Evolutionary conservation across 2,329 filamentous ascomycete genomes (phyloP), one percentile per base, ranked within the genome.

Genomic region (Aspergillus sp.): DNA sequence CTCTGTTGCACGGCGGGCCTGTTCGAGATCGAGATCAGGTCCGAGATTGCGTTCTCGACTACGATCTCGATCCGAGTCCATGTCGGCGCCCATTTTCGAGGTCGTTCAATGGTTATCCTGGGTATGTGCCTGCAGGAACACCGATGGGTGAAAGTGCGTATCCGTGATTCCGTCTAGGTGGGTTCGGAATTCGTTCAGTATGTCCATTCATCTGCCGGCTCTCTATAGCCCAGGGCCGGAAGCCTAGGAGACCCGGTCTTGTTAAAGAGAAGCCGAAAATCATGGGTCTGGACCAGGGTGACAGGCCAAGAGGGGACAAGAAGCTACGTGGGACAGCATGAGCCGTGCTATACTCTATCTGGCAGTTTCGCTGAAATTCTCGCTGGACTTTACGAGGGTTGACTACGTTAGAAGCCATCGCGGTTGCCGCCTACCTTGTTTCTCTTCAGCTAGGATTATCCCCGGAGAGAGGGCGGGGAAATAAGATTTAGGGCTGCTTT

Each of bases 21-120:
- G 49, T n/a, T 58, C 48, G 56, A 58, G 54, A 31, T 57, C 54
- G 46, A 57, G 54, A 31, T 57, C 54, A 30, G 50, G 30, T 23
- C 15, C 45, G 53, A 47, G 17, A 22, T 13, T 47, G 45, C 15
- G 45, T 17, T 47, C 11, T 6, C 9, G n/a, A 19, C 7, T 19
- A 47, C 28, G 34, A 47, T 46, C 23, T 7, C 34, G 23, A 19
- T 45, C 23, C 31, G 19, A 19, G 23, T 47, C 34, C 11, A 15
- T 47, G 31, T 49, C 43, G n/a, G 38, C n/a, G 54, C 11, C 54
- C 22, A 47, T 55, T 34, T 56, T n/a, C 11, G 6, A 15, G 13
- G 7, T 49, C 6, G 22, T 9, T 19, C n/a, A 7, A 15, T 41
- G 34, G 11, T 5, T 41, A 15, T 13, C 34, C 34, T 41, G 34